These are phyloP conservation scores for Penicillium fimorum DNA, from an alignment of 495 filamentous ascomycete species.

Conservation along the genomic window DNA sequence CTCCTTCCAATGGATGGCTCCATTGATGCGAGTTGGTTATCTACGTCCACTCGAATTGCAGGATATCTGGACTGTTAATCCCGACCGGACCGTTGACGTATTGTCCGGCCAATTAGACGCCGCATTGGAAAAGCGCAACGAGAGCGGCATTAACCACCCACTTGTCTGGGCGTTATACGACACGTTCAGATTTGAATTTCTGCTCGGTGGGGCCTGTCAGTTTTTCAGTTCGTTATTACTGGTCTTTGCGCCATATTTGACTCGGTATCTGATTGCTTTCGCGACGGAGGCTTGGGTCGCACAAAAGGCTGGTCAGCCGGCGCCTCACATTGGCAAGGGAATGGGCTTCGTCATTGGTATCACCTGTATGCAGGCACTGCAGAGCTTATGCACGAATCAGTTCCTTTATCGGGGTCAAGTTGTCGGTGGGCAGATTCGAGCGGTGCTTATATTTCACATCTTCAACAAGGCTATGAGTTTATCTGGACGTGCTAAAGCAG, in stretches of 20 bases:
- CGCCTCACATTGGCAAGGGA: constrained; percentile 63
- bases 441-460: constrained; percentile 69
- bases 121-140: constrained; percentile 64
- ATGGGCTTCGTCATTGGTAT: constrained; percentile 76
- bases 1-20: constrained; percentile 61
- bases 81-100: constrained; percentile 65
- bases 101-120: constrained; percentile 61
- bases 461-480: constrained; percentile 83
- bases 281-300: constrained; percentile 74
- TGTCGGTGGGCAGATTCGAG: constrained; percentile 73
- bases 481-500: constrained; percentile 74
- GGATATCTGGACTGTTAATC: constrained; percentile 88
- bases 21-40: constrained; percentile 69
- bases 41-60: constrained; percentile 76
- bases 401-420: constrained; percentile 82
- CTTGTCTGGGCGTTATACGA: constrained; percentile 82
- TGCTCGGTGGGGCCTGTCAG: constrained; percentile 74
- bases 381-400: constrained; percentile 72
- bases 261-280: constrained; percentile 75
- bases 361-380: constrained; percentile 68
- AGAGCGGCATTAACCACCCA: constrained; percentile 68
- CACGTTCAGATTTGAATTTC: constrained; percentile 81
- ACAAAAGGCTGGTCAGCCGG: constrained; percentile 40
- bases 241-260: constrained; percentile 70
- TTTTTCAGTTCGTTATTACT: constrained; percentile 67